Conservation (phyloP, 352 stramenopile genomes). For the Phytophthora kernoviae region DNA sequence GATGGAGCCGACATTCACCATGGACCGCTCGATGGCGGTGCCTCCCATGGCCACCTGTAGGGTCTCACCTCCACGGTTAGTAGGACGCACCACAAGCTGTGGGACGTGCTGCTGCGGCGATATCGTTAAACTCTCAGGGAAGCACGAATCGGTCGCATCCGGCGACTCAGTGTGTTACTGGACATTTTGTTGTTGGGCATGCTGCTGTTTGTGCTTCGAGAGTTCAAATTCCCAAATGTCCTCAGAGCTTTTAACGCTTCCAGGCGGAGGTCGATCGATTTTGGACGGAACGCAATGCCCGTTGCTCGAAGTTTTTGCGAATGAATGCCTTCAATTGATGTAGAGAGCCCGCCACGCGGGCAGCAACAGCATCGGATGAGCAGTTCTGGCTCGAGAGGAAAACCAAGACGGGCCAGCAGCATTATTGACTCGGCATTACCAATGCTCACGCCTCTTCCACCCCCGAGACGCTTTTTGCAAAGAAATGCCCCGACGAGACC, state of each 20-base stretch:
- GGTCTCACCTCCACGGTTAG: conserved; percentile 34
- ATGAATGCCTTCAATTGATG: conserved; percentile 17
- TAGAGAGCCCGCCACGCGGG: conserved; percentile 1
- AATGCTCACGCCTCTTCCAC: conserved; percentile 26
- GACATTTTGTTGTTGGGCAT: conserved; percentile 48
- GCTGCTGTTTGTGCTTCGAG: conserved; percentile 20
- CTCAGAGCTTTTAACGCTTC: too few relatives aligned
- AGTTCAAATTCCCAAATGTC: too few relatives aligned
- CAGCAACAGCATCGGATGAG: neutral
- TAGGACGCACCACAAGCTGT: conserved; percentile 49
- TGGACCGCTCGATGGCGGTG: conserved; percentile 67
- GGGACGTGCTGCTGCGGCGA: conserved; percentile 33
- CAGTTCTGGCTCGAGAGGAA: conserved; percentile 28
- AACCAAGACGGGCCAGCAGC: conserved; percentile 11
- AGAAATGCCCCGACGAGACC: neutral
- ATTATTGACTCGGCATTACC: conserved; percentile 19
- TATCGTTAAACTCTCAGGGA: conserved; percentile 19
- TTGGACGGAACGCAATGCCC: conserved; percentile 9
- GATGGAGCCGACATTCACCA: conserved; percentile 62
- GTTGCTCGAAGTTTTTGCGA: conserved; percentile 34
- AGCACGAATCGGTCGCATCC: conserved; percentile 30
- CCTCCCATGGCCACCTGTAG: conserved; percentile 58
- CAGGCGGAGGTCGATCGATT: neutral
- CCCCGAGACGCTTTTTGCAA: conserved; percentile 11
- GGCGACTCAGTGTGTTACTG: conserved; percentile 14